These are phyloP conservation scores for Eucalyptus camaldulensis DNA, from an alignment of 345 rosid species.

Conservation along the genomic window DNA sequence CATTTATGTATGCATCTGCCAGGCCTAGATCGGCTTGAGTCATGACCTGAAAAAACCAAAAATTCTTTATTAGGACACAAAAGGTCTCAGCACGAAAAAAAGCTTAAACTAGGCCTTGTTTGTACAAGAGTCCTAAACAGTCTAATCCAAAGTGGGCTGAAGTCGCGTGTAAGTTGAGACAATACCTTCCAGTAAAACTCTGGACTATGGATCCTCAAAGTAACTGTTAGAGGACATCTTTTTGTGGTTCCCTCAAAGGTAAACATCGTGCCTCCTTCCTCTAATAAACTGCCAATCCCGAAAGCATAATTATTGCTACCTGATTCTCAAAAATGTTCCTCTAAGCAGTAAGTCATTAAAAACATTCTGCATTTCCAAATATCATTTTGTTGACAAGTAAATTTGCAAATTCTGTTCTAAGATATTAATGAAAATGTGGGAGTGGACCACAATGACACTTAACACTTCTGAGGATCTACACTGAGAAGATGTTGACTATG, in stretches of 20 bases:
- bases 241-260: conserved; percentile 20
- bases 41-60: conserved; percentile 39
- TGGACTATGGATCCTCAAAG: conserved; percentile 61
- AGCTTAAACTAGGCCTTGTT: background rate
- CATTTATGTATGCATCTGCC: conserved; percentile 76
- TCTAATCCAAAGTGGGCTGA: background rate
- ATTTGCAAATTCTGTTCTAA: background rate
- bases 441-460: background rate
- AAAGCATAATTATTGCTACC: background rate
- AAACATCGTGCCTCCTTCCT: conserved; percentile 70
- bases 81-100: background rate
- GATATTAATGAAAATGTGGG: background rate
- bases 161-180: background rate
- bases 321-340: background rate
- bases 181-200: conserved; percentile 88
- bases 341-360: background rate
- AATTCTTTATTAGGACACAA: background rate
- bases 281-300: conserved; percentile 29
- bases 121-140: background rate
- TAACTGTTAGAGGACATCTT: conserved; percentile 30
- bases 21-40: conserved; percentile 91
- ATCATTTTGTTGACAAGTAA: background rate
- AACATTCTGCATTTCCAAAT: background rate
- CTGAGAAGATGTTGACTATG: too few relatives aligned
- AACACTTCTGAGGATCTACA: background rate